Percentiles rank a stretch among this genome's conserved stretches.
Conservation (phyloP, 1,284 basidiomycete genomes). For the Moesziomyces antarcticus region DNA sequence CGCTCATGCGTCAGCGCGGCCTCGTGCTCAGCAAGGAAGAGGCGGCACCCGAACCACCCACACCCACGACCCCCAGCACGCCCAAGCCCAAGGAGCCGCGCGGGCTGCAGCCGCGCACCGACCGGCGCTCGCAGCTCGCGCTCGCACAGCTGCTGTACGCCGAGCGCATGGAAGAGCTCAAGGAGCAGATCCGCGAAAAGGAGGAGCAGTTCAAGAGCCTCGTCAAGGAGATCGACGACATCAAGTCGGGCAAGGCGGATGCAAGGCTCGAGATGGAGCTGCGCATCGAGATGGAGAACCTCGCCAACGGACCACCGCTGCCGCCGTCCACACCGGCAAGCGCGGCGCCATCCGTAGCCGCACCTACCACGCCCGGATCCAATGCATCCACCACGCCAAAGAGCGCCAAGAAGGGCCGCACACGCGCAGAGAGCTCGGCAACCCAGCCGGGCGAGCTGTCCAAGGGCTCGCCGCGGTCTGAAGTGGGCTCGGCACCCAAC, state of each 20-base stretch:
- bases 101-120: constrained; percentile 42
- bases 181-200: constrained; percentile 52
- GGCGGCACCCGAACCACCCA: constrained; percentile 26
- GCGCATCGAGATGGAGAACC: constrained; percentile 46
- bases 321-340: constrained; percentile 31
- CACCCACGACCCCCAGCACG: constrained; percentile 10
- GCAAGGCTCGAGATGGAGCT: constrained; percentile 38
- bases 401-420: constrained; percentile 36
- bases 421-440: constrained; percentile 29
- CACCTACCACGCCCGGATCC: constrained; percentile 18
- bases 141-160: constrained; percentile 63
- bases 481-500: constrained; percentile 18
- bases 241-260: constrained; percentile 46
- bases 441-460: constrained; percentile 19
- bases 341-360: constrained; percentile 16
- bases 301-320: constrained; percentile 40
- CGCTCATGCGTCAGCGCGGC: constrained; percentile 52
- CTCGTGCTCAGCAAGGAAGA: constrained; percentile 51
- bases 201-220: constrained; percentile 50
- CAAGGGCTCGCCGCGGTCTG: constrained; percentile 20
- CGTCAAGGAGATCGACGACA: constrained; percentile 48
- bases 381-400: constrained; percentile 35
- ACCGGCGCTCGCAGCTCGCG: constrained; percentile 52
- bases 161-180: constrained; percentile 58
- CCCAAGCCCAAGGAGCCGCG: constrained; percentile 48